Evolutionary conservation across 1,284 basidiomycete species (phyloP).

Genomic region (Xerocomus cyaneibrunnescens): DNA sequence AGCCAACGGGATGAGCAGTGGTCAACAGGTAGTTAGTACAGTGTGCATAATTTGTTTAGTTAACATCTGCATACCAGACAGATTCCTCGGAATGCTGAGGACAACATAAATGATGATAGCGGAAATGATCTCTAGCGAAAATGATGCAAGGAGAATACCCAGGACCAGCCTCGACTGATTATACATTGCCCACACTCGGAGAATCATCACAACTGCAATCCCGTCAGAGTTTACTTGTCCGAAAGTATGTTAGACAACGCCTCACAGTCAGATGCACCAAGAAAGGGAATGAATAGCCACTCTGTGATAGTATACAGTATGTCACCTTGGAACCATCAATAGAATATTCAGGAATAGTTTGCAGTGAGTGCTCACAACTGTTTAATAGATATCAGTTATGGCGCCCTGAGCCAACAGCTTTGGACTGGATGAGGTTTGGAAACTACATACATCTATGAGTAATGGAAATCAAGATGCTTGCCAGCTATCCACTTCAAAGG

Average conservation of each 20-base stretch:
- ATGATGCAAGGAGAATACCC: neutral
- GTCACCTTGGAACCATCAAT: neutral
- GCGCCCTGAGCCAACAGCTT: neutral
- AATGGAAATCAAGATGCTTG: neutral
- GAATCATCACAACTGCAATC: conserved; percentile 11
- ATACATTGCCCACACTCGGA: conserved; percentile 17
- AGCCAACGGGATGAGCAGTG: no score
- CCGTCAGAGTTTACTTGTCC: no score
- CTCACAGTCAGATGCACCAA: conserved; percentile 14
- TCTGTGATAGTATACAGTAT: neutral
- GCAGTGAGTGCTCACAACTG: neutral
- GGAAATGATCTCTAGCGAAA: neutral
- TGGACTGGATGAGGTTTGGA: no score
- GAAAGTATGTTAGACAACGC: neutral
- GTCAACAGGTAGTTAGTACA: neutral
- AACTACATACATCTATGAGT: neutral
- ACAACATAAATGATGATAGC: neutral
- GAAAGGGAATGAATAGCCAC: neutral
- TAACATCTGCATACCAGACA: neutral
- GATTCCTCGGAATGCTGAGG: neutral
- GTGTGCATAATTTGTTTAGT: neutral
- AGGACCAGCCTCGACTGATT: conserved; percentile 2
- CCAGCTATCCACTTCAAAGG: neutral
- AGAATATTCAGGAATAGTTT: neutral
- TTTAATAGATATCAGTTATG: neutral